Base-by-base conservation (phyloP, 2,329 filamentous ascomycete genomes). In the Penicillium sp. region DNA sequence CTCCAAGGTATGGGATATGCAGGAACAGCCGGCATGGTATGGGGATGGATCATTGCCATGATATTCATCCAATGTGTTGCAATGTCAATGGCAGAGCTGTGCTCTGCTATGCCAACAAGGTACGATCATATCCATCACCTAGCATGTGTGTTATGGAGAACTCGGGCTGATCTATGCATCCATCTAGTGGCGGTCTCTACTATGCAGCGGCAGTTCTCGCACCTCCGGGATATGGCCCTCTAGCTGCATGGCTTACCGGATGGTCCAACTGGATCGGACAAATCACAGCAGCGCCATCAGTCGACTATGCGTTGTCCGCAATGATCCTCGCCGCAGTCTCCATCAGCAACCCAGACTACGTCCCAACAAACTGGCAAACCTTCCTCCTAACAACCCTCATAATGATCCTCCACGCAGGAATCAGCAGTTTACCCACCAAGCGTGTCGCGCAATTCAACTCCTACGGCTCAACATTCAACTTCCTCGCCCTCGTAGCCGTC, bases 41-140 rank as follows among this genome's bases (percentile, higher is more conserved):
- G 87, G 87, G 88, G 87, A 4, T 91, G 88, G 87, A 72, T 90
- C 23, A 77, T 90, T 39, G 86, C 86, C 42, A 88, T 89, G 81
- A 60, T 86, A 4, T 89, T 89, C 33, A 88, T 90, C 32, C 82
- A 89, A 65, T 85, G 83, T 68, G 82, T 90, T 49, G 87, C 87
- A 7, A 80, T 84, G 71, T 81, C 80, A 17, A 85, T 86, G 82
- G 87, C 87, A 1, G 87, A 90, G 69, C 74, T 90, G 15, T 89
- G 87, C 62, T 87, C 83, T 2, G 84, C 84, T 37, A 89, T 90
- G 86, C 87, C 87, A 3, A 89, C 87, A 2, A 84, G 80, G 68
- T 79, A 66, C 13, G 48, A 23, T 8, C 10, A 23, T n/a, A 13
- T 30, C 2, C 17, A n/a, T 10, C 8, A 32, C 2, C 1, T n/a